Evolutionary conservation across 139 green algal genomes (phyloP).

Genomic region (Micractinium sp.): DNA sequence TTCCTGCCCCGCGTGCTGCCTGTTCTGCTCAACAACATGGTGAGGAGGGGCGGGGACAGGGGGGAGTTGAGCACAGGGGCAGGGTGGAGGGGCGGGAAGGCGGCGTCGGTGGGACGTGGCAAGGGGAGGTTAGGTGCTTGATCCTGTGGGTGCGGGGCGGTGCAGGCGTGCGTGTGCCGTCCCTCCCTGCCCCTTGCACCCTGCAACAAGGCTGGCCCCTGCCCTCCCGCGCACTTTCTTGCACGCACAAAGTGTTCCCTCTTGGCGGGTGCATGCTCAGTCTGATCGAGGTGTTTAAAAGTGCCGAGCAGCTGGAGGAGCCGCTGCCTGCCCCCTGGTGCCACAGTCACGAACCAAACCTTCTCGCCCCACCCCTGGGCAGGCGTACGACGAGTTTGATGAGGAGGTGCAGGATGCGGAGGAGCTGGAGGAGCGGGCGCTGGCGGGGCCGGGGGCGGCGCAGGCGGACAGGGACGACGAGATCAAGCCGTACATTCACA

Average conservation of each 20-base stretch:
- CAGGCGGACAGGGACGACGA: constrained; percentile 70
- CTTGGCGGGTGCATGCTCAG: no score
- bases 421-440: constrained; percentile 64
- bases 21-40: constrained; percentile 97
- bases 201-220: no score
- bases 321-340: no score
- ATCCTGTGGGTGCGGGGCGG: no score
- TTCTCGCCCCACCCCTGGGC: not conserved
- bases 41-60: not conserved
- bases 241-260: no score
- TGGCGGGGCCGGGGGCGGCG: not conserved
- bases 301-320: no score
- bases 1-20: constrained; percentile 86
- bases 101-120: no score
- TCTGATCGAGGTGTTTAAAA: no score
- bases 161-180: no score
- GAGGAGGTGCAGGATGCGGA: constrained; percentile 86
- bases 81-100: not conserved
- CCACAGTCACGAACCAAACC: not conserved
- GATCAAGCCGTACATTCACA: constrained; percentile 68
- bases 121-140: not conserved
- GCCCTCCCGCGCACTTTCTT: no score
- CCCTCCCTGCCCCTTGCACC: no score
- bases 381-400: constrained; percentile 90
- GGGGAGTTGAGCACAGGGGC: not conserved